Evolutionary conservation across 2,329 filamentous ascomycete genomes (phyloP).

Genomic region (Beauveria pseudobassiana): DNA sequence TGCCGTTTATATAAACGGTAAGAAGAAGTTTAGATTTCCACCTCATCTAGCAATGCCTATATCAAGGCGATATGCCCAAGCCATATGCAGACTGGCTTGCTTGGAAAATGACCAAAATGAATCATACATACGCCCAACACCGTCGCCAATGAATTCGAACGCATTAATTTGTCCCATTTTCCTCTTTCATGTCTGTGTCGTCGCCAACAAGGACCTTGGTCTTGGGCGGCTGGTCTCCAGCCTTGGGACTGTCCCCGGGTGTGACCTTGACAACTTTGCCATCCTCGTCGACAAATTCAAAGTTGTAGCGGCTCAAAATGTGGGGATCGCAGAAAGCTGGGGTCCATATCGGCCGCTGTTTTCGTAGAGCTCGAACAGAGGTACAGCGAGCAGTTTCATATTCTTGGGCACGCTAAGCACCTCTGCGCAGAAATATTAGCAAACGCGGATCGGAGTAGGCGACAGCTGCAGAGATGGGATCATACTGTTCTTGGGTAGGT

Average conservation of each 20-base stretch:
- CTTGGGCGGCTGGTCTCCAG: slow-evolving; percentile 53
- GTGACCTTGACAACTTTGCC: slow-evolving; percentile 81
- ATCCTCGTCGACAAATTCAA: slow-evolving; percentile 92
- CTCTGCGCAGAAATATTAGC: slow-evolving; percentile 44
- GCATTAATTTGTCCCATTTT: slow-evolving; percentile 30
- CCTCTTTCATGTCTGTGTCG: slow-evolving; percentile 54
- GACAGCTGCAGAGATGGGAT: slow-evolving; percentile 12
- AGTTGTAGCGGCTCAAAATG: slow-evolving; percentile 89
- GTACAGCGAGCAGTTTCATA: slow-evolving; percentile 97
- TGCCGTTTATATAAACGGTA: not conserved
- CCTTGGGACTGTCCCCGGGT: slow-evolving; percentile 54
- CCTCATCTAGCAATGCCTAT: slow-evolving; percentile 1
- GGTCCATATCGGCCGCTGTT: slow-evolving; percentile 93
- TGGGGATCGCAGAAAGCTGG: slow-evolving; percentile 92
- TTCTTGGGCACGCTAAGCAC: slow-evolving; percentile 96
- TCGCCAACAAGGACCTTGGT: slow-evolving; percentile 58
- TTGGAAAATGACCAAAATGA: not conserved
- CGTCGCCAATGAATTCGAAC: slow-evolving; percentile 24
- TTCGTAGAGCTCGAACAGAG: slow-evolving; percentile 95
- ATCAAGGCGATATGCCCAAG: not conserved
- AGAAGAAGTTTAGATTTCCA: not conserved
- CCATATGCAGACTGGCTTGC: not conserved
- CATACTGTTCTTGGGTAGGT: slow-evolving; percentile 84
- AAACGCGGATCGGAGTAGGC: not conserved
- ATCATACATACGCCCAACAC: slow-evolving; percentile 27